These are phyloP conservation scores for Hamigera avellanea DNA, from an alignment of 495 filamentous ascomycete genomes.

Conservation along the genomic window DNA sequence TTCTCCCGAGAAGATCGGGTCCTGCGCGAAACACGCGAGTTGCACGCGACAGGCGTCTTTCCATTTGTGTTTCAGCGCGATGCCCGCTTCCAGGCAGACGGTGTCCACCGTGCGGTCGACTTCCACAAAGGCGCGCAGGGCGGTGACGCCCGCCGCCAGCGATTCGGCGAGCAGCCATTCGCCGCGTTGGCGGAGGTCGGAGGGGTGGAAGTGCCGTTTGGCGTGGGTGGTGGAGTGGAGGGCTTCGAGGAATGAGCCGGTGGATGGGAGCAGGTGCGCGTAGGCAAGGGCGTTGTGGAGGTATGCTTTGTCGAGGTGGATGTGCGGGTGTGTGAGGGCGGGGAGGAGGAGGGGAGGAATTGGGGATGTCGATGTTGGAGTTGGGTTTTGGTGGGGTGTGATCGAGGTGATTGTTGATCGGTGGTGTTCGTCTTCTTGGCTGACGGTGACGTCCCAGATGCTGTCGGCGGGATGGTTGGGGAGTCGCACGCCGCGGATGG, in stretches of 20 bases:
- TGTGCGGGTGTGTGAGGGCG: slow-evolving; percentile 60
- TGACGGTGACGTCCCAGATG: slow-evolving; percentile 33
- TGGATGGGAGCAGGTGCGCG: slow-evolving; percentile 43
- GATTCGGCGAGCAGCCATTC: slow-evolving; percentile 57
- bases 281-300: slow-evolving; percentile 48
- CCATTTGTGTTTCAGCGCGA: slow-evolving; percentile 47
- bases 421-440: slow-evolving; percentile 1
- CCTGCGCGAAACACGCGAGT: slow-evolving; percentile 64
- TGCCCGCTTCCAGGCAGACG: slow-evolving; percentile 46
- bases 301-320: slow-evolving; percentile 69
- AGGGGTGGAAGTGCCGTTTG: slow-evolving; percentile 46
- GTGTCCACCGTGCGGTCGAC: slow-evolving; percentile 50
- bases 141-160: slow-evolving; percentile 53
- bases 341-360: slow-evolving; percentile 29
- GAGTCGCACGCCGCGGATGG: slow-evolving; percentile 28
- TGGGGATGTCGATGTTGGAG: slow-evolving; percentile 4
- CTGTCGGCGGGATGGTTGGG: slow-evolving; percentile 17
- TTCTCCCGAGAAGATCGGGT: slow-evolving; percentile 50
- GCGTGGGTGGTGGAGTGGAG: slow-evolving; percentile 48
- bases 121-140: slow-evolving; percentile 65
- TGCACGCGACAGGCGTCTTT: slow-evolving; percentile 46
- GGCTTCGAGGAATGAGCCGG: slow-evolving; percentile 57
- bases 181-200: slow-evolving; percentile 52
- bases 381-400: slow-evolving; percentile 15
- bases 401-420: slow-evolving; percentile 24